Evolutionary conservation across 75 land plant species (phyloP), one percentile per base, ranked within the genome.

Genomic region (Picea sitchensis): DNA sequence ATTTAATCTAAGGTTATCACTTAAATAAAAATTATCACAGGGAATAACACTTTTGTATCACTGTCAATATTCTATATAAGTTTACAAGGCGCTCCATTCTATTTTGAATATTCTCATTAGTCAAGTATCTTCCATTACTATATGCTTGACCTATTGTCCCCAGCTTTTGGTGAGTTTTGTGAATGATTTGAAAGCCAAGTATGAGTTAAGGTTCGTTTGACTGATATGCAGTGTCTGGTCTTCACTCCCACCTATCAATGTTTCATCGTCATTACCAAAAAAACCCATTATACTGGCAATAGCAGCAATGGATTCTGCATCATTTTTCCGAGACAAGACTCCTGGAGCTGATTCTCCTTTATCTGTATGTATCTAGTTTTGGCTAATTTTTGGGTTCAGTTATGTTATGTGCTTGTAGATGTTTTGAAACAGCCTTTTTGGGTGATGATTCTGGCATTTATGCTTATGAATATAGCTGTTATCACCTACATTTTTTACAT

Each of bases 181-280:
- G n/a, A 32, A 17, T 34, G 12, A 26, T 68, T 68, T 65, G 32
- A 32, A 34, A 68, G 44, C 8, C 44, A 71, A 71, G 21, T 71
- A 71, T 7, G 56, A 51, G 11, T 9, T 51, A 12, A 17, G 12
- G n/a, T 71, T 71, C 23, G 11, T 44, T 3, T 71, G 71, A 71
- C 30, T 85, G 78, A 85, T 85, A 89, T 89, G 88, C 92, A 98
- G 99, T 89, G 98, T 98, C 61, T 93, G 91, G 99, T 92, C 99
- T 60, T 80, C 99, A 36, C 86, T 95, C 60, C 95, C 98, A 11
- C 94, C 99, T 65, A 83, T 95, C 31, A 93, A 90, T 62, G 67
- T 78, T 67, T 88, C 98, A 57, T 86, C 90, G 0, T 68, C 83
- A 58, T 80, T 84, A 23, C 59, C 79, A 11, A 23, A 84, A 2